Evolutionary conservation across 2,329 filamentous ascomycete species (phyloP).

Genomic region (Colletotrichum orchidophilum): DNA sequence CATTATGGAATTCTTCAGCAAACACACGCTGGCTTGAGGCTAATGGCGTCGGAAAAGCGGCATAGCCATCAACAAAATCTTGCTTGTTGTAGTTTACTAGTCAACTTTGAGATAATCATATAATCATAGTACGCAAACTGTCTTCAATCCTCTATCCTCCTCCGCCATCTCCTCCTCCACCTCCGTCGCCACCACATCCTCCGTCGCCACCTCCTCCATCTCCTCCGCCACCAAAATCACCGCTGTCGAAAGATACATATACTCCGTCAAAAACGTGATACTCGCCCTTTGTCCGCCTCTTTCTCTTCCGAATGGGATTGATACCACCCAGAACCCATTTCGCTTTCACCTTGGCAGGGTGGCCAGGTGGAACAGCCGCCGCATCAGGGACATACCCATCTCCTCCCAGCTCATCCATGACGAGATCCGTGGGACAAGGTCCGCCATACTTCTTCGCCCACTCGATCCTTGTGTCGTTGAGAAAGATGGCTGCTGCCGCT

Average conservation of each 20-base stretch:
- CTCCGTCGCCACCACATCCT: conserved; percentile 13
- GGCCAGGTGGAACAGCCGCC: neutral
- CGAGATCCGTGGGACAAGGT: neutral
- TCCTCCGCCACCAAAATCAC: neutral
- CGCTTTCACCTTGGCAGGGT: conserved; percentile 5
- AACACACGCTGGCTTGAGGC: neutral
- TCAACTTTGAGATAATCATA: neutral
- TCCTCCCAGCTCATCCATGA: conserved; percentile 1
- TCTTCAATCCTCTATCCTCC: neutral
- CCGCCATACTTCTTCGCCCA: conserved; percentile 15
- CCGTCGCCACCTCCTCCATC: conserved; percentile 6
- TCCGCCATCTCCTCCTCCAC: conserved; percentile 17
- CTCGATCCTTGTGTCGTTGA: neutral
- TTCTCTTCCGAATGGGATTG: conserved; percentile 13
- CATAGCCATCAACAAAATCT: neutral
- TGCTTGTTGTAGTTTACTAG: too few relatives aligned
- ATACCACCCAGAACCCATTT: conserved; percentile 2
- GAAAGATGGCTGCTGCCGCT: neutral
- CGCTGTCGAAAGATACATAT: conserved; percentile 9
- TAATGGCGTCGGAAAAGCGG: too few relatives aligned
- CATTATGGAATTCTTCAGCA: conserved; percentile 33
- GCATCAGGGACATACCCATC: conserved; percentile 22
- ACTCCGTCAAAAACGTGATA: conserved; percentile 16
- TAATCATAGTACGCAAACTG: neutral
- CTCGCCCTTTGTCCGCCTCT: neutral